Percentiles rank a stretch among this genome's conserved stretches.
phyloP scores from a whole-genome alignment of 1,284 basidiomycete species.

The Leccinum insolens region DNA sequence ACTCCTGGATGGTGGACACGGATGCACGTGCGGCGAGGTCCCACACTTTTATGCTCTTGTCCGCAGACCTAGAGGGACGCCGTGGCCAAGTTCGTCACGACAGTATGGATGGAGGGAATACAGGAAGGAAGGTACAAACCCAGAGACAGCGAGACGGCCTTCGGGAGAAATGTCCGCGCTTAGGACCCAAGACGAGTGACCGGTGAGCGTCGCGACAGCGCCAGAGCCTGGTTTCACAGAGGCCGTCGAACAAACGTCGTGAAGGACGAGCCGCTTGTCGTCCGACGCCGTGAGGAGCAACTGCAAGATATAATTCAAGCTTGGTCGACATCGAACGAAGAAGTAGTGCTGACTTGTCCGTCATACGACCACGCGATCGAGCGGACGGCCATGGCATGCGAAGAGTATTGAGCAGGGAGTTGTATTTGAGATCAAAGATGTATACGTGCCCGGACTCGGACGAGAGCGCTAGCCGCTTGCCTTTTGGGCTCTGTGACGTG shows the following conservation, averaged over 20 bases:
- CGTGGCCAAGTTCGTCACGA: not conserved
- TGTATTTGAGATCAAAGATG: constrained; percentile 75
- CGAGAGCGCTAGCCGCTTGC: constrained; percentile 74
- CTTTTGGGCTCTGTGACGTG: constrained; percentile 76
- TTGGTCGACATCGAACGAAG: constrained; percentile 19
- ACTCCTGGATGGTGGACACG: constrained; percentile 77
- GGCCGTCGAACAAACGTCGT: constrained; percentile 73
- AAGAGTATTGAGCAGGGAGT: constrained; percentile 67
- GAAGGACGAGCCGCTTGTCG: constrained; percentile 83
- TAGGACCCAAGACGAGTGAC: constrained; percentile 88
- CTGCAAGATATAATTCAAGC: constrained; percentile 41
- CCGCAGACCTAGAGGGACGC: constrained; percentile 62
- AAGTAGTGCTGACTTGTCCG: constrained; percentile 46
- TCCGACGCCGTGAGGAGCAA: constrained; percentile 85
- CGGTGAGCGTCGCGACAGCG: constrained; percentile 79
- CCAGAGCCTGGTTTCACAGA: constrained; percentile 65
- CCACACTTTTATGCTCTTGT: constrained; percentile 88
- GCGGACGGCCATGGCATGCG: constrained; percentile 85
- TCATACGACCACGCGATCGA: constrained; percentile 85
- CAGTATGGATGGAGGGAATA: not conserved
- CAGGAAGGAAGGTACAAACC: constrained; percentile 49
- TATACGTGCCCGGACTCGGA: constrained; percentile 83
- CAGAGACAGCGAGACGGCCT: constrained; percentile 73
- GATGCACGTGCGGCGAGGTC: constrained; percentile 77
- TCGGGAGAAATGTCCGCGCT: constrained; percentile 81